Conservation (phyloP, 768 basidiomycete genomes). For the Myochromella boudieri region DNA sequence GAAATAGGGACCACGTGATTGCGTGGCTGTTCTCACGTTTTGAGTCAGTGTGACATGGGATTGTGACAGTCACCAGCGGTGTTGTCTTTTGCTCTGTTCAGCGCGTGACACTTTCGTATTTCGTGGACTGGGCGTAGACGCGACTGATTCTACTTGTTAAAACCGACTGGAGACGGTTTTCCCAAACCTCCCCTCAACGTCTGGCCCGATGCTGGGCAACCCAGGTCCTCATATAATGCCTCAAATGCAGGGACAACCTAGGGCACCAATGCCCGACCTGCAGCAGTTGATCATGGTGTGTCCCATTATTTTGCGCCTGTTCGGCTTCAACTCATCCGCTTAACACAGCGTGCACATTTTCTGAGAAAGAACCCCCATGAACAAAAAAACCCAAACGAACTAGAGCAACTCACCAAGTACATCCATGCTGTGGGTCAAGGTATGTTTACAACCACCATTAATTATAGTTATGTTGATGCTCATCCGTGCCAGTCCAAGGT, state of each 20-base stretch:
- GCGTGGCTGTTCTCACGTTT: constrained; percentile 18
- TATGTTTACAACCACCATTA: constrained; percentile 21
- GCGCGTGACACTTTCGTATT: constrained; percentile 28
- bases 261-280: constrained; percentile 34
- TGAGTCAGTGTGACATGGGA: constrained; percentile 21
- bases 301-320: constrained; percentile 11
- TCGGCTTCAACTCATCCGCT: constrained; percentile 12
- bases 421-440: constrained; percentile 44
- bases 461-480: constrained; percentile 1
- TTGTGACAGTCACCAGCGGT: constrained; percentile 21
- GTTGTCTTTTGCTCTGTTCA: constrained; percentile 32
- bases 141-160: constrained; percentile 22
- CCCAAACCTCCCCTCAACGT: constrained; percentile 26
- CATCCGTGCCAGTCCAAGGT: constrained; percentile 14
- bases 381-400: constrained; percentile 45
- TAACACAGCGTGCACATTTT: constrained; percentile 44
- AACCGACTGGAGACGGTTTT: constrained; percentile 11
- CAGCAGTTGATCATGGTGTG: constrained; percentile 45
- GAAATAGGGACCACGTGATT: constrained; percentile 31
- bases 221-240: constrained; percentile 32
- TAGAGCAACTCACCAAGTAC: constrained; percentile 47
- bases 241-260: constrained; percentile 24
- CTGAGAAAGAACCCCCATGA: constrained; percentile 51
- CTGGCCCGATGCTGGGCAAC: constrained; percentile 40
- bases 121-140: constrained; percentile 21